Conservation (phyloP, 352 stramenopile genomes). For the Sclerospora graminicola region DNA sequence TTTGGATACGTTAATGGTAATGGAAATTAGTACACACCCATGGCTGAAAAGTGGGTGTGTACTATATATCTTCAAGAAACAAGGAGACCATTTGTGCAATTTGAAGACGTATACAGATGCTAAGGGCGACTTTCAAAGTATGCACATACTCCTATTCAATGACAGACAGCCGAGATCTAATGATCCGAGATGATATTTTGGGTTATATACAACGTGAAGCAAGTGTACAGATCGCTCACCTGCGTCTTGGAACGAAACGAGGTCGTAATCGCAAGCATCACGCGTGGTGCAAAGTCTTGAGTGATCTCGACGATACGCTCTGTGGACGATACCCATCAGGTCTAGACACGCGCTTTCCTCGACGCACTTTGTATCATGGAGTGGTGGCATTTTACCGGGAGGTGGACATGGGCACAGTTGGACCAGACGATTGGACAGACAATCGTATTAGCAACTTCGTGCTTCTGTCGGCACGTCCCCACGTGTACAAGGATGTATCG, state of each 20-base stretch:
- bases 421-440: conserved; percentile 83
- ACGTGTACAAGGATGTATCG: conserved; percentile 98
- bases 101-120: conserved; percentile 95
- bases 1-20: conserved; percentile 94
- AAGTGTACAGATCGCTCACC: conserved; percentile 89
- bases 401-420: conserved; percentile 90
- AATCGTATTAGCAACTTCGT: conserved; percentile 93
- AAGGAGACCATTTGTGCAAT: conserved; percentile 92
- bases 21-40: conserved; percentile 93
- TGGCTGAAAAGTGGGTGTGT: conserved; percentile 92
- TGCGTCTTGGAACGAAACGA: conserved; percentile 83
- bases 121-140: conserved; percentile 95
- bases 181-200: conserved; percentile 90
- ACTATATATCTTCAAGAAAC: conserved; percentile 96
- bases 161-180: conserved; percentile 86
- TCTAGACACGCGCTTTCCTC: conserved; percentile 88
- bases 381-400: conserved; percentile 98
- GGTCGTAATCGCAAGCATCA: conserved; percentile 69
- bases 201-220: conserved; percentile 93
- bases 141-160: conserved; percentile 98
- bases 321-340: conserved; percentile 93
- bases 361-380: conserved; percentile 93
- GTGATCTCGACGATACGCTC: conserved; percentile 97
- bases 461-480: conserved; percentile 95
- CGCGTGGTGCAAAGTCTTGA: conserved; percentile 97